These are phyloP conservation scores for Termitomyces sp. DNA, from an alignment of 768 basidiomycete species.

Conservation along the genomic window DNA sequence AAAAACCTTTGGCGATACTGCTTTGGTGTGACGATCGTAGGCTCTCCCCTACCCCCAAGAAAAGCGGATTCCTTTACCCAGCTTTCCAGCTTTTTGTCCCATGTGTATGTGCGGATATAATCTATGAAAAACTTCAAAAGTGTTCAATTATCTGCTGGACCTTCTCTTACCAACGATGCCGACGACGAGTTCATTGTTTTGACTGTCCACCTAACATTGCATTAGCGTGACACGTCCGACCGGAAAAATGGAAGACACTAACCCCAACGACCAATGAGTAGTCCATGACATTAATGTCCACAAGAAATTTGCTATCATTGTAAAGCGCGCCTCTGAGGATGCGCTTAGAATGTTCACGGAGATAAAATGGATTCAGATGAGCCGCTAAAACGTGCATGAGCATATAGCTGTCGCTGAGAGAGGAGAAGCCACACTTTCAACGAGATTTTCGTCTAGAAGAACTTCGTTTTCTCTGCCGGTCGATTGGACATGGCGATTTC, in stretches of 20 bases:
- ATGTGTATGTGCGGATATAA: conserved; percentile 93
- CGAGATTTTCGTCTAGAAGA: conserved; percentile 92
- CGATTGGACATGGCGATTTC: conserved; percentile 89
- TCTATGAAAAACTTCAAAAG: conserved; percentile 37
- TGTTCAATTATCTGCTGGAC: neutral
- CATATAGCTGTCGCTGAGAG: neutral
- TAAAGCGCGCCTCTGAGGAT: conserved; percentile 86
- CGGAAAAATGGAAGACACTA: conserved; percentile 5
- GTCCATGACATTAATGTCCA: conserved; percentile 95
- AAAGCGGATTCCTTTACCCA: conserved; percentile 97
- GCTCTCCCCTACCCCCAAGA: conserved; percentile 85
- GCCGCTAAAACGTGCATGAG: conserved; percentile 48
- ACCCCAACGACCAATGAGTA: conserved; percentile 92
- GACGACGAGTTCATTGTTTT: conserved; percentile 85
- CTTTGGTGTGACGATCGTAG: conserved; percentile 94
- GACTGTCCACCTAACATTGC: conserved; percentile 62
- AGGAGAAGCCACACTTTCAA: conserved; percentile 57
- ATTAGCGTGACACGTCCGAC: neutral
- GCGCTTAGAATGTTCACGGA: conserved; percentile 95
- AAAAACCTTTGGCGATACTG: conserved; percentile 88
- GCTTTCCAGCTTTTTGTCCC: conserved; percentile 98
- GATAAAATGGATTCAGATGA: conserved; percentile 83
- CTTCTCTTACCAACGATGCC: conserved; percentile 86
- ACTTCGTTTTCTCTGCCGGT: conserved; percentile 92
- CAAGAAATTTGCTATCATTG: conserved; percentile 94